These are phyloP conservation scores for Aspergillus panamensis DNA, from an alignment of 495 filamentous ascomycete species.

Conservation along the genomic window DNA sequence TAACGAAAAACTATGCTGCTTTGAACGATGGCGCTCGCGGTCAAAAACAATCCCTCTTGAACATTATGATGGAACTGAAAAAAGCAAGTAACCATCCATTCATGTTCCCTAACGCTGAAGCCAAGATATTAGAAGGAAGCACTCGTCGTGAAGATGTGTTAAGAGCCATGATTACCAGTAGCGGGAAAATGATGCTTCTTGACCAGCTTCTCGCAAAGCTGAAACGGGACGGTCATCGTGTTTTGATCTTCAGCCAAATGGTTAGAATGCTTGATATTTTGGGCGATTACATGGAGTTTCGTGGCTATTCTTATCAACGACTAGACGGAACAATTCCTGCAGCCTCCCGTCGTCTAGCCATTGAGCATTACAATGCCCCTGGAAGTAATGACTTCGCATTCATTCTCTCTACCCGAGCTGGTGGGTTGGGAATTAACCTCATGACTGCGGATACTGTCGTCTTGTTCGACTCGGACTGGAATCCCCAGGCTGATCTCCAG, in stretches of 20 bases:
- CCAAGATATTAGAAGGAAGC: slow-evolving; percentile 73
- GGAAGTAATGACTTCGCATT: slow-evolving; percentile 95
- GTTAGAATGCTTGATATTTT: slow-evolving; percentile 97
- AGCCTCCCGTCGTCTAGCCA: slow-evolving; percentile 77
- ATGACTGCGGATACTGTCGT: slow-evolving; percentile 99
- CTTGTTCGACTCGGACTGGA: slow-evolving; percentile 99
- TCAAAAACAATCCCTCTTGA: slow-evolving; percentile 89
- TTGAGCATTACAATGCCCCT: slow-evolving; percentile 96
- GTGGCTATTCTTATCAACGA: slow-evolving; percentile 87
- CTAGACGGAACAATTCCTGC: slow-evolving; percentile 94
- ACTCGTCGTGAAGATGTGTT: slow-evolving; percentile 80
- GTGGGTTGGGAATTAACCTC: slow-evolving; percentile 94
- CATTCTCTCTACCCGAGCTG: slow-evolving; percentile 89
- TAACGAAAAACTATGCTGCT: slow-evolving; percentile 93
- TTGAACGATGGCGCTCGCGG: slow-evolving; percentile 85
- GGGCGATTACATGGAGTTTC: slow-evolving; percentile 83
- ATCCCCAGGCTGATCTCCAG: slow-evolving; percentile 95
- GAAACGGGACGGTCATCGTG: slow-evolving; percentile 86
- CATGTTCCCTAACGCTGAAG: slow-evolving; percentile 92
- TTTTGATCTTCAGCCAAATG: slow-evolving; percentile 99
- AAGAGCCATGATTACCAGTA: slow-evolving; percentile 87
- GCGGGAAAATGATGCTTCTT: slow-evolving; percentile 98
- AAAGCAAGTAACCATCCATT: slow-evolving; percentile 98
- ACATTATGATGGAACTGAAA: slow-evolving; percentile 99
- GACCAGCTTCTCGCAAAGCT: slow-evolving; percentile 90